Conservation (phyloP, 2,329 filamentous ascomycete species). For the Nigrograna mackinnonii region DNA sequence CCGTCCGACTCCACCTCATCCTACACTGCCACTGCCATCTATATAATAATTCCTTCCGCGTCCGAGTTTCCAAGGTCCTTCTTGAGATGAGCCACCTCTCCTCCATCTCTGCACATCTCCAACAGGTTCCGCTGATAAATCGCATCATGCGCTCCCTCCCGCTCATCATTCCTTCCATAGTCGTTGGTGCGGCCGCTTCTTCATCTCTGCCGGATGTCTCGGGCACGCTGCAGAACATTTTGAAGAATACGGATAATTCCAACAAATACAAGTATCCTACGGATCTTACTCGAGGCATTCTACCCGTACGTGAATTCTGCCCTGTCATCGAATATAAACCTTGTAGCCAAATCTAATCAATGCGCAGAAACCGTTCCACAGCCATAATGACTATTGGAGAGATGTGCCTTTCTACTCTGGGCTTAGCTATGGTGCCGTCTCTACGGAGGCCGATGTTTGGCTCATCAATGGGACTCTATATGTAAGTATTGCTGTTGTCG, state of each 20-base stretch:
- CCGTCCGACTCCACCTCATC: too few relatives aligned
- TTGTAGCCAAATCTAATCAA: too few relatives aligned
- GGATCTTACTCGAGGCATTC: slow-evolving; percentile 62
- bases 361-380: slow-evolving; percentile 3
- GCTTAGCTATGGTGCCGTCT: slow-evolving; percentile 60
- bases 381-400: slow-evolving; percentile 28
- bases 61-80: too few relatives aligned
- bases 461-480: slow-evolving; percentile 59
- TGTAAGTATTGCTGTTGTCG: slow-evolving; percentile 39
- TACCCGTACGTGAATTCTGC: slow-evolving; percentile 58
- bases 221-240: slow-evolving; percentile 57
- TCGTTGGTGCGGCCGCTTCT: slow-evolving; percentile 7
- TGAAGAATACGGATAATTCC: slow-evolving; percentile 57
- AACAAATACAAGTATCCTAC: slow-evolving; percentile 63
- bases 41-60: too few relatives aligned
- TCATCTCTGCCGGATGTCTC: slow-evolving; percentile 45
- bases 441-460: slow-evolving; percentile 66
- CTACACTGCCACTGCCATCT: too few relatives aligned
- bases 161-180: background rate
- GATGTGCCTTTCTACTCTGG: slow-evolving; percentile 54
- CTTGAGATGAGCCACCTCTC: too few relatives aligned
- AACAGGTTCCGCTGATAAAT: too few relatives aligned
- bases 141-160: too few relatives aligned
- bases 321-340: too few relatives aligned
- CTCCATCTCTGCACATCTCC: too few relatives aligned